A percentile compares a stretch with the other conserved stretches of the same genome.
phyloP scores from a whole-genome alignment of 345 rosid genomes.

The Moringa oleifera region DNA sequence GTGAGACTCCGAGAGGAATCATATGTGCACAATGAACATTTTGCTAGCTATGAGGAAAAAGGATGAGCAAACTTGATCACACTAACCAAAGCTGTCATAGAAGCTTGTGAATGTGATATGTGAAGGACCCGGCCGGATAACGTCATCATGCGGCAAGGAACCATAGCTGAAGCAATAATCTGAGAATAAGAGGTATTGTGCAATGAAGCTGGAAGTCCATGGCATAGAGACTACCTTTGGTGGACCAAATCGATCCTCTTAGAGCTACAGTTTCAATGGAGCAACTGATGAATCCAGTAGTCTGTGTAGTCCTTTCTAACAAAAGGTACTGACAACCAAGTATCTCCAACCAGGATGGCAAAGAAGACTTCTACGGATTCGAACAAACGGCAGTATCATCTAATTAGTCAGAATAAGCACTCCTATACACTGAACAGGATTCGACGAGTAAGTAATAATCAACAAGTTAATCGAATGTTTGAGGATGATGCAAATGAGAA shows the following conservation, averaged over 20 bases:
- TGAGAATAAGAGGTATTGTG: conserved; percentile 71
- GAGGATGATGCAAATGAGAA: no score
- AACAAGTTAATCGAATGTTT: no score
- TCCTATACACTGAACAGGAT: no score
- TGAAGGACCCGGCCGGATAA: conserved; percentile 87
- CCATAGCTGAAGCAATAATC: conserved; percentile 81
- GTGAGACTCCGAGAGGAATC: conserved; percentile 67
- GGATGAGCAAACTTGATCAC: no score
- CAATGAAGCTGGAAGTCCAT: conserved; percentile 69
- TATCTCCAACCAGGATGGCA: conserved; percentile 73
- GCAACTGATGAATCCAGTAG: conserved; percentile 78
- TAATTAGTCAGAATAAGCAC: no score
- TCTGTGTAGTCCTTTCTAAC: conserved; percentile 66
- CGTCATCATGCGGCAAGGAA: conserved; percentile 76
- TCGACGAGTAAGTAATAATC: no score
- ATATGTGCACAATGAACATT: conserved; percentile 44
- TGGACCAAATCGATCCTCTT: conserved; percentile 70
- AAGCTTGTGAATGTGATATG: no score
- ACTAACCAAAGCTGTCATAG: no score
- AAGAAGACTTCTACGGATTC: conserved; percentile 54
- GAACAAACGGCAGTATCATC: conserved; percentile 54
- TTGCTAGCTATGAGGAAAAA: no score
- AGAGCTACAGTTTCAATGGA: conserved; percentile 76
- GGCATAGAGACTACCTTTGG: conserved; percentile 82
- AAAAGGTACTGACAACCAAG: conserved; percentile 55